These are phyloP conservation scores for Cyclocybe aegerita DNA, from an alignment of 768 basidiomycete species.

Conservation along the genomic window DNA sequence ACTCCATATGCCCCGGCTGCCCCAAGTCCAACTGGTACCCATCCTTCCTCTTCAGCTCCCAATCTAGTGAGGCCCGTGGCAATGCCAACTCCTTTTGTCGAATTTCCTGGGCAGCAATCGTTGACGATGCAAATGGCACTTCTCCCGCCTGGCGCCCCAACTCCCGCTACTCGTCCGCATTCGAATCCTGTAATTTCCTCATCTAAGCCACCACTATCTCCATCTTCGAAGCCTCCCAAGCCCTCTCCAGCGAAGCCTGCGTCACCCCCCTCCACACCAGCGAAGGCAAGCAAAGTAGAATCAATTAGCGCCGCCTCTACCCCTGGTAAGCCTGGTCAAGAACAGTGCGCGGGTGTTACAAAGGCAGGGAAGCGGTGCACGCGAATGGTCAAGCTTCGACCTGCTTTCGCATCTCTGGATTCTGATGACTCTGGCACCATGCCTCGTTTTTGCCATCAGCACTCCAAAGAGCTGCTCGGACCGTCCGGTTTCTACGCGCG, in stretches of 20 bases:
- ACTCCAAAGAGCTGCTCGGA: slow-evolving; percentile 51
- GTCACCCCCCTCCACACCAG: slow-evolving; percentile 12
- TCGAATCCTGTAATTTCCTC: slow-evolving; percentile 27
- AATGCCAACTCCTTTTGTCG: slow-evolving; percentile 36
- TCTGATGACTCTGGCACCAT: slow-evolving; percentile 31
- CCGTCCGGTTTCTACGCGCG: slow-evolving; percentile 59
- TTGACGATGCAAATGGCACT: slow-evolving; percentile 42
- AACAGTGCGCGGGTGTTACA: slow-evolving; percentile 67
- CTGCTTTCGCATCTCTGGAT: slow-evolving; percentile 17
- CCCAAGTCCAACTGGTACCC: slow-evolving; percentile 5
- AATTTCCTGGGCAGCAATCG: slow-evolving; percentile 24
- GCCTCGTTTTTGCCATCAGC: slow-evolving; percentile 64
- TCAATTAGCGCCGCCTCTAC: slow-evolving; percentile 7
- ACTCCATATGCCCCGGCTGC: slow-evolving; percentile 1
- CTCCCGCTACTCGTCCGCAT: slow-evolving; percentile 26
- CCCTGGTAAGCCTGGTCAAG: slow-evolving; percentile 18
- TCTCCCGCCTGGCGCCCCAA: slow-evolving; percentile 17
- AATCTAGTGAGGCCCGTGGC: slow-evolving; percentile 22
- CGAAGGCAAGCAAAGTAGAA: slow-evolving; percentile 3
- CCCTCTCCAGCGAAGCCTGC: slow-evolving; percentile 11
- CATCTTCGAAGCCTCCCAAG: slow-evolving; percentile 13
- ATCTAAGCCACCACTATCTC: slow-evolving; percentile 8
- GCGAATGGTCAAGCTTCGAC: slow-evolving; percentile 51
- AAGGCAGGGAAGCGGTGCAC: slow-evolving; percentile 62
- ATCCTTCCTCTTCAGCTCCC: slow-evolving; percentile 15